A percentile compares a stretch with the other conserved stretches of the same genome.
These are phyloP conservation scores for Laguncularia racemosa DNA, from an alignment of 345 rosid species.

Conservation along the genomic window DNA sequence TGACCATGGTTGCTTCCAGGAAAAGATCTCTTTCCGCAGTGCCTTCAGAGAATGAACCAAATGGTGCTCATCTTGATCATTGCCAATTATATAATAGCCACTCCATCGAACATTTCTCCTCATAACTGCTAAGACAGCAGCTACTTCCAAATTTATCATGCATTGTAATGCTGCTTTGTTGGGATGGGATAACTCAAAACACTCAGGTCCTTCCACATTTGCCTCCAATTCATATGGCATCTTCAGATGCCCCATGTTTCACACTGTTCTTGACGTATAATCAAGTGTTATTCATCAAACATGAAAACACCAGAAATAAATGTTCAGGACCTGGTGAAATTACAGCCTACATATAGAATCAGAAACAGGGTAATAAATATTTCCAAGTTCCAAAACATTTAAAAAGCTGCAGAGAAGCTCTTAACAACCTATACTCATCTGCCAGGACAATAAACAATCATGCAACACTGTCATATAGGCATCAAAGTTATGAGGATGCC, in stretches of 20 bases:
- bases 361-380: too few relatives aligned
- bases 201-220: conserved; percentile 97
- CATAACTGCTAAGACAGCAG: conserved; percentile 95
- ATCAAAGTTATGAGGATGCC: too few relatives aligned
- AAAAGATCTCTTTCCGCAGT: conserved; percentile 72
- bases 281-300: too few relatives aligned
- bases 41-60: conserved; percentile 85
- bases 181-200: conserved; percentile 43
- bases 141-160: conserved; percentile 78
- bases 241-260: conserved; percentile 81
- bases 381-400: too few relatives aligned
- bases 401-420: too few relatives aligned
- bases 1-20: conserved; percentile 91
- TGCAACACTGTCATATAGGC: too few relatives aligned
- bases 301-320: too few relatives aligned
- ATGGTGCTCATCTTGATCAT: conserved; percentile 88
- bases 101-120: conserved; percentile 98
- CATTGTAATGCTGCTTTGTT: conserved; percentile 62
- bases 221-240: conserved; percentile 77
- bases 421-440: too few relatives aligned
- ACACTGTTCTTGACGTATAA: too few relatives aligned
- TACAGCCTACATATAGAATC: too few relatives aligned
- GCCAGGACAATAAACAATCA: too few relatives aligned
- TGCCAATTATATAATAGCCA: conserved; percentile 82
- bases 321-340: too few relatives aligned